Evolutionary conservation across 179 eudicot genomes (phyloP).

Genomic region (Pouteria campechiana): DNA sequence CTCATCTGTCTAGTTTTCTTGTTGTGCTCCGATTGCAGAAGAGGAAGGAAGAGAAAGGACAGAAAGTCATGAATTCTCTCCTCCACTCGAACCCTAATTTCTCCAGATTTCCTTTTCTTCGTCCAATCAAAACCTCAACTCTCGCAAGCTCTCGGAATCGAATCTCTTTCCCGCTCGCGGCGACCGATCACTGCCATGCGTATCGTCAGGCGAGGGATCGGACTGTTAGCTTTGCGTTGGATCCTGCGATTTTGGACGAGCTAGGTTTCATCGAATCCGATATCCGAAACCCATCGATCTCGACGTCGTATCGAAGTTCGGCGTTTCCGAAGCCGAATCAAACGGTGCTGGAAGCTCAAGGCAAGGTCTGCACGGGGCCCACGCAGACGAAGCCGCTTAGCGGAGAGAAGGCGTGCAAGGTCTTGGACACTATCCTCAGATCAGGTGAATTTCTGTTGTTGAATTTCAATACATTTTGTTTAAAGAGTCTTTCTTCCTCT

Average conservation of each 20-base stretch:
- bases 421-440: conserved; percentile 61
- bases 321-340: conserved; percentile 52
- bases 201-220: conserved; percentile 11
- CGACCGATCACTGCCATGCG: conserved; percentile 2
- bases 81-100: conserved; percentile 20
- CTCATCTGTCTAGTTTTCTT: neutral
- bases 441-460: conserved; percentile 39
- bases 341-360: conserved; percentile 83
- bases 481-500: neutral
- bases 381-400: conserved; percentile 76
- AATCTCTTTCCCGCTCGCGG: conserved; percentile 1
- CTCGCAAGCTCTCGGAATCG: neutral
- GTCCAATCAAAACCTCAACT: conserved; percentile 4
- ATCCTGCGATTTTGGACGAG: conserved; percentile 27
- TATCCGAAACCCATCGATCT: conserved; percentile 52
- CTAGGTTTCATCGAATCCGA: conserved; percentile 19
- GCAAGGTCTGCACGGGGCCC: conserved; percentile 91
- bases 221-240: conserved; percentile 26
- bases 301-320: conserved; percentile 54
- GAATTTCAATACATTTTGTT: neutral
- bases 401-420: conserved; percentile 70
- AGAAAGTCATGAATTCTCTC: conserved; percentile 26
- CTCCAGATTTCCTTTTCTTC: neutral
- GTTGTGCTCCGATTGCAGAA: neutral
- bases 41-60: neutral